Evolutionary conservation across 2,329 filamentous ascomycete genomes (phyloP).

Genomic region (Elsinoe batatas): DNA sequence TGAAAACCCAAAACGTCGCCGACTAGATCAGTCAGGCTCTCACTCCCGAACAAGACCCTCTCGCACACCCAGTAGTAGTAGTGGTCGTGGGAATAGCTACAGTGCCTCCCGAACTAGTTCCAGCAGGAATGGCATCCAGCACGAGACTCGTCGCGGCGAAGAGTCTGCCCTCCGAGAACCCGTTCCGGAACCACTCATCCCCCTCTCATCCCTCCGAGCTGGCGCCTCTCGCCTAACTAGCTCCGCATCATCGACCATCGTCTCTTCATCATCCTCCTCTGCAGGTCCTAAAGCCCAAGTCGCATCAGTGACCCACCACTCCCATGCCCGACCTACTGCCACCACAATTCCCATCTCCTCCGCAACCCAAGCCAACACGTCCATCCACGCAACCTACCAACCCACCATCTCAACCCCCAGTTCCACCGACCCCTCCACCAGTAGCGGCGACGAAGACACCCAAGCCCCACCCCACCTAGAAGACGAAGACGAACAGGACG

Average conservation of each 20-base stretch:
- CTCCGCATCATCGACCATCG: background rate
- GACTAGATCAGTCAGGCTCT: background rate
- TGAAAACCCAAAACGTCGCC: background rate
- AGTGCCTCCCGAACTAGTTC: no score
- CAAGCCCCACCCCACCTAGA: background rate
- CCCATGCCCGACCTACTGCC: background rate
- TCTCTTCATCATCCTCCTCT: background rate
- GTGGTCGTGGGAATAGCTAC: no score
- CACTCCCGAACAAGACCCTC: background rate
- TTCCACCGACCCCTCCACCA: background rate
- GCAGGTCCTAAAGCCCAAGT: background rate
- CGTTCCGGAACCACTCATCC: background rate
- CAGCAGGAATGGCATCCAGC: background rate
- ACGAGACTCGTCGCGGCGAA: background rate
- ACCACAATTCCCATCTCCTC: background rate
- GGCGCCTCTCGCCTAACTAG: background rate
- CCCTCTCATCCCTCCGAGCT: background rate
- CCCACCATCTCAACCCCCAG: background rate
- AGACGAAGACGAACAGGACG: slow-evolving; percentile 15
- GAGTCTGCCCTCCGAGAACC: background rate
- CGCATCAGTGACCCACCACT: background rate
- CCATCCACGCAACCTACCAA: background rate
- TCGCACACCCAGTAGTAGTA: background rate
- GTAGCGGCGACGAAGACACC: no score
- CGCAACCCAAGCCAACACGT: background rate